phyloP scores from a whole-genome alignment of 352 stramenopile genomes.

The Globisporangium cystogenes region DNA sequence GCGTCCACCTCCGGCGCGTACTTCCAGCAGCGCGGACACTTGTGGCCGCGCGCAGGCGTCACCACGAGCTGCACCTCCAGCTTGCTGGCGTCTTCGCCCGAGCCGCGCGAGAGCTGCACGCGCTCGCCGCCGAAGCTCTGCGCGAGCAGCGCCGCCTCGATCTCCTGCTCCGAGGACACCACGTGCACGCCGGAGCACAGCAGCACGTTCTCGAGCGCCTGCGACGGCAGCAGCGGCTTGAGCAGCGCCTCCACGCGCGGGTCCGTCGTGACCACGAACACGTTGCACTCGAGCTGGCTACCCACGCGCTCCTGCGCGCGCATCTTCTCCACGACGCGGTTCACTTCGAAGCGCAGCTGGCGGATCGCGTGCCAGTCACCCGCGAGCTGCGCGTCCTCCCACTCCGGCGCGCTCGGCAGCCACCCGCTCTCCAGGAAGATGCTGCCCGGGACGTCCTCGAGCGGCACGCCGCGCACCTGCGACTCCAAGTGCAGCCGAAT shows the following conservation, averaged over 20 bases:
- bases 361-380: conserved; percentile 88
- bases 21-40: conserved; percentile 89
- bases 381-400: conserved; percentile 41
- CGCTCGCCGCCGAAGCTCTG: conserved; percentile 25
- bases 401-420: conserved; percentile 48
- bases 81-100: conserved; percentile 27
- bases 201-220: conserved; percentile 70
- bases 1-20: conserved; percentile 57
- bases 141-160: conserved; percentile 16
- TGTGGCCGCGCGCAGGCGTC: conserved; percentile 57
- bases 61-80: conserved; percentile 55
- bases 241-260: conserved; percentile 37
- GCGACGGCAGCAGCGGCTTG: conserved; percentile 50
- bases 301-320: conserved; percentile 43
- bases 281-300: conserved; percentile 75
- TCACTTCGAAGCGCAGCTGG: conserved; percentile 79
- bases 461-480: conserved; percentile 24
- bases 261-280: conserved; percentile 37
- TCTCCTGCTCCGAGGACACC: conserved; percentile 23
- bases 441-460: conserved; percentile 56
- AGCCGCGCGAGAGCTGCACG: conserved; percentile 19
- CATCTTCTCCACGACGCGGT: conserved; percentile 73
- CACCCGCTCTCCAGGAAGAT: conserved; percentile 71
- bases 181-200: conserved; percentile 62
- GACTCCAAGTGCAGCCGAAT: conserved; percentile 89